Evolutionary conservation across 371 early-diverging fungal species (phyloP).

Genomic region (Phascolomyces articulosus): DNA sequence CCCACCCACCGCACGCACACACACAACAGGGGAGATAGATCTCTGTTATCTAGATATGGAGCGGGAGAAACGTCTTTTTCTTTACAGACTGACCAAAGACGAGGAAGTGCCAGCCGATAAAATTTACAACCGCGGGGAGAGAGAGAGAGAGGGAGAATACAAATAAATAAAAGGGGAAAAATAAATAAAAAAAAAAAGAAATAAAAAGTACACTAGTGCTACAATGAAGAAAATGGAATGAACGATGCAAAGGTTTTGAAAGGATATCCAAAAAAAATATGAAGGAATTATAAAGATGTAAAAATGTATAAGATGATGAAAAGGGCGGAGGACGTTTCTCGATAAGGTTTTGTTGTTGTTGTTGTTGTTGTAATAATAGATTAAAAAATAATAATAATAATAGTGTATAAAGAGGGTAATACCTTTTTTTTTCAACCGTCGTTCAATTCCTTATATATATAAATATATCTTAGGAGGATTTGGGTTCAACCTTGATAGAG

Average conservation of each 20-base stretch:
- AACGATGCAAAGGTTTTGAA: neutral
- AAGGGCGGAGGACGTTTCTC: neutral
- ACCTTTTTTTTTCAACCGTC: no score
- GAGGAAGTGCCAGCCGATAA: slow-evolving; percentile 20
- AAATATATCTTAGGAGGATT: no score
- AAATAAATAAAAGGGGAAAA: slow-evolving; percentile 2
- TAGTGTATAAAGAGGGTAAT: no score
- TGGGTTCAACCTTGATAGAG: no score
- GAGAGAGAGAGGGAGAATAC: neutral
- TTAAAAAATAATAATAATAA: no score
- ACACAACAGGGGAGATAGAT: neutral
- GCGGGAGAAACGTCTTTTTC: slow-evolving; percentile 24
- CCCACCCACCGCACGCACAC: no score
- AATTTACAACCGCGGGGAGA: slow-evolving; percentile 16
- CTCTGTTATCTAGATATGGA: neutral
- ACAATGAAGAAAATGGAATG: neutral
- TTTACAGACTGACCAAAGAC: slow-evolving; percentile 23
- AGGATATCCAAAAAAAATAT: neutral
- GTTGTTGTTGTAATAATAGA: no score
- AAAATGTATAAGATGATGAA: neutral
- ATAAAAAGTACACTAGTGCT: neutral
- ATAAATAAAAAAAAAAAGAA: neutral
- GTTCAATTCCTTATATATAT: no score
- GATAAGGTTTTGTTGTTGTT: no score
- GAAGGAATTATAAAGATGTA: neutral